Conservation (phyloP, 495 filamentous ascomycete genomes). For the Lepraria neglecta region DNA sequence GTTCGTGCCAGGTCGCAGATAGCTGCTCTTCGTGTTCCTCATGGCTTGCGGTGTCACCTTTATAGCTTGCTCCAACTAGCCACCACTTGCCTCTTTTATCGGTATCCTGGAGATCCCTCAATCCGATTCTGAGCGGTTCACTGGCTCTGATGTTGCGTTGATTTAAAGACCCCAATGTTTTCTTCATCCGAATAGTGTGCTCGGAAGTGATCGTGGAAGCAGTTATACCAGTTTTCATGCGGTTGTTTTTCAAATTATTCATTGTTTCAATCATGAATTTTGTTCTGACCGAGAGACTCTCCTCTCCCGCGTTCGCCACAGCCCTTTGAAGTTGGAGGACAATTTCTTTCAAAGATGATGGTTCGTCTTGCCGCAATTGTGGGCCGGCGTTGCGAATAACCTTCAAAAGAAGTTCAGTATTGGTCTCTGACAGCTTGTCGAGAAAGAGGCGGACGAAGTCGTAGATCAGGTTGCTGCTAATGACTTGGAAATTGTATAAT, state of each 20-base stretch:
- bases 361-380: slow-evolving; percentile 84
- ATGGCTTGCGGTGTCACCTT: slow-evolving; percentile 30
- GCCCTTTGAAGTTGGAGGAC: slow-evolving; percentile 70
- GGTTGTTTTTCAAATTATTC: slow-evolving; percentile 89
- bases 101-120: slow-evolving; percentile 71
- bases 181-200: slow-evolving; percentile 79
- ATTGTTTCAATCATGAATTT: slow-evolving; percentile 99
- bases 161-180: slow-evolving; percentile 68
- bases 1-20: background rate
- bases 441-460: slow-evolving; percentile 82
- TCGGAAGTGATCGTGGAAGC: slow-evolving; percentile 61
- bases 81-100: slow-evolving; percentile 96
- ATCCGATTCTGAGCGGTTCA: slow-evolving; percentile 74
- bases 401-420: slow-evolving; percentile 83
- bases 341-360: slow-evolving; percentile 85
- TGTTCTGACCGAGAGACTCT: slow-evolving; percentile 74
- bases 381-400: slow-evolving; percentile 74
- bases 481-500: slow-evolving; percentile 85
- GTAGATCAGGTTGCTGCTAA: slow-evolving; percentile 76
- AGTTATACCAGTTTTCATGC: slow-evolving; percentile 63
- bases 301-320: slow-evolving; percentile 57
- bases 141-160: slow-evolving; percentile 59
- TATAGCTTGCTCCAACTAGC: slow-evolving; percentile 91
- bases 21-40: background rate
- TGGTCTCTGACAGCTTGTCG: slow-evolving; percentile 69